Base-by-base conservation (phyloP, 2,329 filamentous ascomycete species). In the Hymenoscyphus scutula region DNA sequence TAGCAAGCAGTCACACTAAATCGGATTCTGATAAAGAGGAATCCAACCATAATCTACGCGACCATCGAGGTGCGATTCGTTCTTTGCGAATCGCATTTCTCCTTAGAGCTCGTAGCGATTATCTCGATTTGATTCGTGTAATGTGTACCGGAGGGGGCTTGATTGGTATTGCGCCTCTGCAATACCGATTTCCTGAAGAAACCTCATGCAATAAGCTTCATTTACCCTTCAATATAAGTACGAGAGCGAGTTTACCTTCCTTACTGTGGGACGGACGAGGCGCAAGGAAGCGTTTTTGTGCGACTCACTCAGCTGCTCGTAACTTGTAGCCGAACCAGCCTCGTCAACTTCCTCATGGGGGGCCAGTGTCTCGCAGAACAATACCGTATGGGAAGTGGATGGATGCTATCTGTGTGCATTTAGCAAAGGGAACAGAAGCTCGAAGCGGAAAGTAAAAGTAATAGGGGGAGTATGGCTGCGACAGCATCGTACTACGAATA, bases 141-240 rank as follows among this genome's bases (percentile, higher is more conserved):
- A 34, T 34, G 32, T 34, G 32, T 34, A 34, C 15, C n/a, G 7
- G 19, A 23, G 41, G 41, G n/a, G 19, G n/a, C 19, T 48, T 48
- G 41, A 48, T 48, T 48, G 41, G 41, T 48, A 25, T 48, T 48
- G 41, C 19, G 41, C 41, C 41, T 48, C 41, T 48, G n/a, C 7
- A 48, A 48, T 11, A 48, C 41, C 19, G n/a, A 23, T 23, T 48
- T 48, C 41, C n/a, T 25, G n/a, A 48, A 19, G n/a, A 48, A 48
- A 48, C 41, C 41, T 48, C 23, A 48, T 48, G 41, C 19, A 48
- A 48, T 48, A 48, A 48, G 41, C 41, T 48, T 48, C 41, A 48
- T 48, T 25, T 48, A 48, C n/a, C 41, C 41, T 23, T 11, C 19
- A 19, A n/a, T 25, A 48, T 48, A 48, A n/a, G 41, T n/a, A n/a